These are phyloP conservation scores for Coemansia javaensis DNA, from an alignment of 192 early-diverging fungal genomes.

Conservation along the genomic window DNA sequence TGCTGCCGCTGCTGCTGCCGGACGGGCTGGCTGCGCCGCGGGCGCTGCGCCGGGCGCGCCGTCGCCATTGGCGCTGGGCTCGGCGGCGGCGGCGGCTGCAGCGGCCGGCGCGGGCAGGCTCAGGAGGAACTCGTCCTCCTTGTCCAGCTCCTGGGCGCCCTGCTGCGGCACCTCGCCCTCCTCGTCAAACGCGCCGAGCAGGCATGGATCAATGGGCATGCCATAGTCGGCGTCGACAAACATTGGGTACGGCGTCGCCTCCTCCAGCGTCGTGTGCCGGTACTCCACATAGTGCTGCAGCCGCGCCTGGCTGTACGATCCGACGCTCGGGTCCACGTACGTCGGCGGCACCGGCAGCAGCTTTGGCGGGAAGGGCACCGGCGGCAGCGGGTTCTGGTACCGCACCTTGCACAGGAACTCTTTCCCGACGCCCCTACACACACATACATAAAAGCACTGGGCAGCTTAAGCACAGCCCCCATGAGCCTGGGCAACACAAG, in stretches of 20 bases:
- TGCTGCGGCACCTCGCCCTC: constrained; percentile 2
- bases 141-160: constrained; percentile 27
- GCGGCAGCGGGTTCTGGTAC: constrained; percentile 50
- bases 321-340: constrained; percentile 40
- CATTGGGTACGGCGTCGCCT: constrained; percentile 47
- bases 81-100: background rate
- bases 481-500: too few species aligned
- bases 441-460: too few species aligned
- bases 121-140: constrained; percentile 41
- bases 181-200: constrained; percentile 48
- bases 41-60: background rate
- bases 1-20: too few species aligned
- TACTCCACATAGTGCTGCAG: constrained; percentile 45
- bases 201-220: constrained; percentile 49
- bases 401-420: constrained; percentile 52
- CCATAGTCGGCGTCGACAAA: constrained; percentile 51
- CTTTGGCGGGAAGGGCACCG: constrained; percentile 52
- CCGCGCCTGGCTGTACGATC: constrained; percentile 46
- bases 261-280: constrained; percentile 48
- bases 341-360: constrained; percentile 51
- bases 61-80: background rate
- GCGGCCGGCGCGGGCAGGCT: constrained; percentile 19
- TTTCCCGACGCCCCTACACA: constrained; percentile 34
- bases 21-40: background rate
- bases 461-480: too few species aligned